These are phyloP conservation scores for Coemansia sp. DNA, from an alignment of 192 early-diverging fungal genomes.

Conservation along the genomic window DNA sequence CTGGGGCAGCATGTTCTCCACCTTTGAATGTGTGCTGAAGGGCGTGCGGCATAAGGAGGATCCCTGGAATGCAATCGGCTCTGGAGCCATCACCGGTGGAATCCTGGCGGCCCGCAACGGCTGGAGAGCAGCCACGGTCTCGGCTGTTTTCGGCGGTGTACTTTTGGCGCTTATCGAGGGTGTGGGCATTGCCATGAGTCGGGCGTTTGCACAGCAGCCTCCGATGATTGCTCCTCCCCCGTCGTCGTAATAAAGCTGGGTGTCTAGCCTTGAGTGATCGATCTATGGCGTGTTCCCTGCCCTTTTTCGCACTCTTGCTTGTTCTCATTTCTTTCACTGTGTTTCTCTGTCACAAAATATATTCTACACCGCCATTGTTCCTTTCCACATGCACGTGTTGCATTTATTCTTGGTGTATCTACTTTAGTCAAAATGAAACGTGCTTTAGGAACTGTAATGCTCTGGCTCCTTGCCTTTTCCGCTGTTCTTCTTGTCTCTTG, in stretches of 20 bases:
- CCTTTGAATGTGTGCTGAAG: constrained; percentile 94
- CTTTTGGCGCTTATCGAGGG: constrained; percentile 97
- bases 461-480: constrained; percentile 46
- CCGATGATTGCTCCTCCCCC: constrained; percentile 54
- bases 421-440: neutral
- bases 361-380: neutral
- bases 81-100: constrained; percentile 94
- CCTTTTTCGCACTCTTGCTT: neutral
- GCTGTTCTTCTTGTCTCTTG: neutral
- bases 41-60: constrained; percentile 97
- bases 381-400: neutral
- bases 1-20: constrained; percentile 98
- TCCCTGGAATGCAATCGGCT: constrained; percentile 96
- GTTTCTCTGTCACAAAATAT: neutral
- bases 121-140: constrained; percentile 73
- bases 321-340: neutral
- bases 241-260: constrained; percentile 20
- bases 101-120: constrained; percentile 87
- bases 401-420: neutral
- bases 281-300: neutral
- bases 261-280: neutral
- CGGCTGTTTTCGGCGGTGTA: constrained; percentile 90
- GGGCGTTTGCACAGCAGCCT: constrained; percentile 66
- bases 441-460: constrained; percentile 5
- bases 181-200: constrained; percentile 76